Conservation (phyloP, 495 filamentous ascomycete genomes). For the Hyaloscypha bicolor region DNA sequence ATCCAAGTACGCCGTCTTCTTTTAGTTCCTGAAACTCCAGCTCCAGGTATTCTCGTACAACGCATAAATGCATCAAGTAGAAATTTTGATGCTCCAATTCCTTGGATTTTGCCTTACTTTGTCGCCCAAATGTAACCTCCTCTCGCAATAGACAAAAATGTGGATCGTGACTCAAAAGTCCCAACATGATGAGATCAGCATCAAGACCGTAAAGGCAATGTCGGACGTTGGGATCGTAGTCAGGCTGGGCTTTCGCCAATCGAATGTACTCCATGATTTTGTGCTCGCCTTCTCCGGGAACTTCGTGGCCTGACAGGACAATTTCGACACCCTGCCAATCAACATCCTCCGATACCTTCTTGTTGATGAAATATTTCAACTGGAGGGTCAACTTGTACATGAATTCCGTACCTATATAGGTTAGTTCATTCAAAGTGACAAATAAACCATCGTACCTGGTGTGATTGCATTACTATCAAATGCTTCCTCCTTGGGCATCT, state of each 20-base stretch:
- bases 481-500: constrained; percentile 92
- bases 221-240: constrained; percentile 92
- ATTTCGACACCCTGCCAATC: constrained; percentile 98
- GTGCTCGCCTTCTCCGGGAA: constrained; percentile 98
- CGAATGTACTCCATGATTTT: constrained; percentile 99
- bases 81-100: constrained; percentile 99
- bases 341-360: constrained; percentile 94
- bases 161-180: constrained; percentile 93
- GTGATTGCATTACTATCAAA: constrained; percentile 99
- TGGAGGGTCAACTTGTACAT: constrained; percentile 95
- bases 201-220: constrained; percentile 98
- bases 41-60: constrained; percentile 96
- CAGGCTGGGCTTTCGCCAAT: constrained; percentile 88
- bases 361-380: constrained; percentile 97
- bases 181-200: constrained; percentile 98
- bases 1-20: constrained; percentile 69
- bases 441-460: constrained; percentile 46
- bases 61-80: constrained; percentile 94
- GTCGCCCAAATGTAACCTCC: constrained; percentile 94
- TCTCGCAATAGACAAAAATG: constrained; percentile 97
- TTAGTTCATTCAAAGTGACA: constrained; percentile 26
- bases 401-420: constrained; percentile 70
- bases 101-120: constrained; percentile 83
- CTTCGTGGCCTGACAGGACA: constrained; percentile 95
- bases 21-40: constrained; percentile 95